Conservation (phyloP, 495 filamentous ascomycete species). For the Trichoderma parareesei region DNA sequence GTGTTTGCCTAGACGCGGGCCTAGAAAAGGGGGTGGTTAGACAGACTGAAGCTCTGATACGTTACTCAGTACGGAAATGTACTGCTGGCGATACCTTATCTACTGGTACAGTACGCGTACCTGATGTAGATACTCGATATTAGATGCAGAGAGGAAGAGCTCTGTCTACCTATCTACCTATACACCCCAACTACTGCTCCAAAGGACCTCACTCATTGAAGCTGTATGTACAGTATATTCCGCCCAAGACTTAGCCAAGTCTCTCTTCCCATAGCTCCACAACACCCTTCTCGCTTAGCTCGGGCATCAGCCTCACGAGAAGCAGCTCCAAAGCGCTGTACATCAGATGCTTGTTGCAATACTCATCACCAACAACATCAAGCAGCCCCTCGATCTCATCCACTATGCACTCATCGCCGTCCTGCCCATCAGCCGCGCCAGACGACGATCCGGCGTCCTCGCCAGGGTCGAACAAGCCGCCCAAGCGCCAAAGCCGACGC, state of each 20-base stretch:
- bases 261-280: slow-evolving; percentile 66
- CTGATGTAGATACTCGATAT: too few species aligned
- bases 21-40: background rate
- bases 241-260: slow-evolving; percentile 36
- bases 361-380: slow-evolving; percentile 68
- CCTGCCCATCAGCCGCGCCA: slow-evolving; percentile 12
- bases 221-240: background rate
- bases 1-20: background rate
- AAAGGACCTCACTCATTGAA: background rate
- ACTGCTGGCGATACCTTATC: background rate
- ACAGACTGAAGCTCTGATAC: background rate
- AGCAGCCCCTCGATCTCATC: slow-evolving; percentile 50
- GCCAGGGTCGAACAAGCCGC: background rate
- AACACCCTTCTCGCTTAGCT: slow-evolving; percentile 67
- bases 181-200: background rate
- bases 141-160: background rate
- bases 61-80: background rate
- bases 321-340: slow-evolving; percentile 71
- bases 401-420: slow-evolving; percentile 31
- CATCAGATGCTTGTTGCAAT: slow-evolving; percentile 83
- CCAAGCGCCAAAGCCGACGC: slow-evolving; percentile 9
- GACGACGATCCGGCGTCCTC: background rate
- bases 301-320: slow-evolving; percentile 71
- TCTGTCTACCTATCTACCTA: background rate
- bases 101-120: slow-evolving; percentile 1